phyloP scores from a whole-genome alignment of 495 filamentous ascomycete genomes.

The Pyronema omphalodes region DNA sequence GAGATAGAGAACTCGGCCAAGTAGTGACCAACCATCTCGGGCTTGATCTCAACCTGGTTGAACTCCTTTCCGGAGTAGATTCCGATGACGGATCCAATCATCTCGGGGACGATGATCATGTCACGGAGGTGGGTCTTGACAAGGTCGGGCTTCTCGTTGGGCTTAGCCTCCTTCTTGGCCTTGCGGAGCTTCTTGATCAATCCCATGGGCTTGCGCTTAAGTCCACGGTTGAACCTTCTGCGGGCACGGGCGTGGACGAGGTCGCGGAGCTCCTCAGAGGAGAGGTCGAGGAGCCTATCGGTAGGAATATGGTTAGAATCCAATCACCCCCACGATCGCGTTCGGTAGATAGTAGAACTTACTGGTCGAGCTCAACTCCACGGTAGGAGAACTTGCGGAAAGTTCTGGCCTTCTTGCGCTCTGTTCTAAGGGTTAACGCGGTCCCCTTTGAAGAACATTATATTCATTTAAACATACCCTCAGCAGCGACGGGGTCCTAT shows the following conservation, averaged over 20 bases:
- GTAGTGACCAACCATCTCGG: slow-evolving; percentile 99
- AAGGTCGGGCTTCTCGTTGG: slow-evolving; percentile 97
- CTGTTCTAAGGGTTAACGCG: slow-evolving; percentile 25
- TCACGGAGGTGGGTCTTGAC: slow-evolving; percentile 98
- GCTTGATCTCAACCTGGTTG: slow-evolving; percentile 99
- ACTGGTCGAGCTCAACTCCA: slow-evolving; percentile 98
- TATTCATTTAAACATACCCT: slow-evolving; percentile 12
- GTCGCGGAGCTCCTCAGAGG: slow-evolving; percentile 95
- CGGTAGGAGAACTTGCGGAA: slow-evolving; percentile 99
- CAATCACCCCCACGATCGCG: neutral
- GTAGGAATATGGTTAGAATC: neutral
- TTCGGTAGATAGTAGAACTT: slow-evolving; percentile 30
- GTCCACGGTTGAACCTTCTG: slow-evolving; percentile 94
- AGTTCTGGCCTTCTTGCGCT: slow-evolving; percentile 97
- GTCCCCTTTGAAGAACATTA: slow-evolving; percentile 6
- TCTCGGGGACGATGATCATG: slow-evolving; percentile 99
- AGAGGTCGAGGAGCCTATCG: slow-evolving; percentile 83
- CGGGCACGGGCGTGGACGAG: slow-evolving; percentile 97
- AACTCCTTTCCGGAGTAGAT: slow-evolving; percentile 99
- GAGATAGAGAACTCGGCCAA: slow-evolving; percentile 97
- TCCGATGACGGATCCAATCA: slow-evolving; percentile 95
- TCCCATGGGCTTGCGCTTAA: slow-evolving; percentile 99
- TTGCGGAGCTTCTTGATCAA: slow-evolving; percentile 99
- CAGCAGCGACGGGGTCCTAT: slow-evolving; percentile 24
- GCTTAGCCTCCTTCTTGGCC: slow-evolving; percentile 98